A percentile compares a stretch with the other conserved stretches of the same genome.
These are phyloP conservation scores for Agrocybe pediades DNA, from an alignment of 768 basidiomycete species.

Conservation along the genomic window DNA sequence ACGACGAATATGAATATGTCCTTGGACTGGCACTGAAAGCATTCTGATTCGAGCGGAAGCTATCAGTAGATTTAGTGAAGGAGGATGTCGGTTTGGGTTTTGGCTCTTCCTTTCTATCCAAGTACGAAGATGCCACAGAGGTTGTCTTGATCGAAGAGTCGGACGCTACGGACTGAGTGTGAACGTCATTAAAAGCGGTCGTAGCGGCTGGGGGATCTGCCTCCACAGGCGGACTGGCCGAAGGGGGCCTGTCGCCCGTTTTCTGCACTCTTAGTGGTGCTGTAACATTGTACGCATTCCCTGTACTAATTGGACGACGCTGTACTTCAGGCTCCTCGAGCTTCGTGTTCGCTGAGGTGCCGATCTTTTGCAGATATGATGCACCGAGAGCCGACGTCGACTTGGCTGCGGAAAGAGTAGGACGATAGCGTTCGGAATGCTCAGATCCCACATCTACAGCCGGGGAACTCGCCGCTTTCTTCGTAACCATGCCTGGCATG, in stretches of 20 bases:
- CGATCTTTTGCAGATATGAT: background rate
- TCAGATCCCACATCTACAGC: slow-evolving; percentile 19
- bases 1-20: background rate
- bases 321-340: background rate
- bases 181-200: background rate
- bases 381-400: slow-evolving; percentile 8
- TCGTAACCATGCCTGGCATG: slow-evolving; percentile 65
- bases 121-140: slow-evolving; percentile 5
- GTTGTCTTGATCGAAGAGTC: background rate
- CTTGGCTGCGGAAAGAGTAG: slow-evolving; percentile 9
- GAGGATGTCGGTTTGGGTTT: background rate
- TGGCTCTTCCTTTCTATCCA: slow-evolving; percentile 8
- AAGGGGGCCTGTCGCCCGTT: background rate
- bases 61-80: background rate
- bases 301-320: background rate
- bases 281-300: background rate
- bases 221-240: background rate
- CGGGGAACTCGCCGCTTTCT: slow-evolving; percentile 15
- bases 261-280: background rate
- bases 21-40: slow-evolving; percentile 3
- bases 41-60: background rate
- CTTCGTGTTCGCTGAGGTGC: slow-evolving; percentile 3
- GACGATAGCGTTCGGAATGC: slow-evolving; percentile 24
- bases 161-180: background rate
- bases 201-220: background rate